Percentiles rank a stretch among this genome's conserved stretches.
Evolutionary conservation across 192 early-diverging fungal species (phyloP).

Genomic region (Coemansia pectinata): DNA sequence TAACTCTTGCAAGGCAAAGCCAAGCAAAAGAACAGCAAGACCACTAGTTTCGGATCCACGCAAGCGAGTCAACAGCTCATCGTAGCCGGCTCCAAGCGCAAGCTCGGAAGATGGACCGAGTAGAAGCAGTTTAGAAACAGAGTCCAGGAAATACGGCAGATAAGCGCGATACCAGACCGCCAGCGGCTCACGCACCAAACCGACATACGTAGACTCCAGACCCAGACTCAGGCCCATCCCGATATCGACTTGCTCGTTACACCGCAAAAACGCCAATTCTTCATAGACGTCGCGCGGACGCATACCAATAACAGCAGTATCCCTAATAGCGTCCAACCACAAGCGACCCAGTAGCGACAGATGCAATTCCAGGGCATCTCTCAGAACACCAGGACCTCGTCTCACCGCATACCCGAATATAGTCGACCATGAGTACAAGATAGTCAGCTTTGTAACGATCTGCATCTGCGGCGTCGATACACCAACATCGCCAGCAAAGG

Average conservation of each 20-base stretch:
- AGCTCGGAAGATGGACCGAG: background rate
- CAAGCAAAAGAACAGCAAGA: conserved; percentile 13
- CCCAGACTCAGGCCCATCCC: conserved; percentile 33
- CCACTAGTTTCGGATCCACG: background rate
- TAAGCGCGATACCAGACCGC: conserved; percentile 23
- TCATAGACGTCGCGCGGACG: conserved; percentile 9
- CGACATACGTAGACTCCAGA: conserved; percentile 33
- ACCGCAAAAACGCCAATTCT: conserved; percentile 5
- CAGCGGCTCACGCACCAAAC: conserved; percentile 16
- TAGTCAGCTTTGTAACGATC: conserved; percentile 16
- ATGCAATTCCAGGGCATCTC: conserved; percentile 25
- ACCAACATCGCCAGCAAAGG: background rate
- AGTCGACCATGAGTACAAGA: conserved; percentile 30
- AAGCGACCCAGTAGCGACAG: conserved; percentile 16
- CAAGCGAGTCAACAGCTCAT: background rate
- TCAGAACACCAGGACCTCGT: background rate
- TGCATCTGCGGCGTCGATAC: conserved; percentile 20
- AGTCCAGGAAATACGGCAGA: conserved; percentile 20
- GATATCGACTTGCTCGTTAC: background rate
- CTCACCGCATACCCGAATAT: conserved; percentile 8
- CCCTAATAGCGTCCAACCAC: conserved; percentile 41
- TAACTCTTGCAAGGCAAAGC: conserved; percentile 15
- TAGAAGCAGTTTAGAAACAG: conserved; percentile 14
- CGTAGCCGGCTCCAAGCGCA: background rate
- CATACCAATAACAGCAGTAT: conserved; percentile 27